Evolutionary conservation across 179 eudicot genomes (phyloP).

Genomic region (Silene vulgaris): DNA sequence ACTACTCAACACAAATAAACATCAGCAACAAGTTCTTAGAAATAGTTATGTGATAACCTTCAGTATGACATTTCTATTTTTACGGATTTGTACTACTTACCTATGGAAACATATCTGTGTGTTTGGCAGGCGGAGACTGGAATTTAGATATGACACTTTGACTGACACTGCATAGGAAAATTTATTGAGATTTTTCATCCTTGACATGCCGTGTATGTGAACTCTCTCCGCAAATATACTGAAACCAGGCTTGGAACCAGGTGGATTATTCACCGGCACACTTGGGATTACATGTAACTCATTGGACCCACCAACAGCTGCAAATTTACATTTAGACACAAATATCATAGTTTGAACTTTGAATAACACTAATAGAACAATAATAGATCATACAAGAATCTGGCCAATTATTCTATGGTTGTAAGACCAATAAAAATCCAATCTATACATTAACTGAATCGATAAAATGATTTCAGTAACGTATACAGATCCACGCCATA

Average conservation of each 20-base stretch:
- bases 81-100: constrained; percentile 35
- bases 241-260: constrained; percentile 59
- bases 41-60: not conserved
- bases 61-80: not conserved
- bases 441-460: not conserved
- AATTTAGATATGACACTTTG: constrained; percentile 46
- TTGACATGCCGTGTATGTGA: constrained; percentile 57
- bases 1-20: not conserved
- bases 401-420: not conserved
- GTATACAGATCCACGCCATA: not conserved
- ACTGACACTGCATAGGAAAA: constrained; percentile 59
- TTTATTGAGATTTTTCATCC: constrained; percentile 52
- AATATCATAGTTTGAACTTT: not conserved
- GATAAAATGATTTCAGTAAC: not conserved
- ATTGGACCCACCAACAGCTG: constrained; percentile 49
- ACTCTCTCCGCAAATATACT: constrained; percentile 57
- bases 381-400: not conserved
- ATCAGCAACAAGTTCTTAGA: not conserved
- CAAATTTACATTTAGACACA: constrained; percentile 15
- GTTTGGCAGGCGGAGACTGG: constrained; percentile 42
- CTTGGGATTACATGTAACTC: constrained; percentile 48
- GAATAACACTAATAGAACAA: not conserved
- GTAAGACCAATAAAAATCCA: not conserved
- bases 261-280: constrained; percentile 48
- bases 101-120: constrained; percentile 81